These are phyloP conservation scores for Teunomyces cretensis DNA, from an alignment of 805 yeast genomes.

Conservation along the genomic window DNA sequence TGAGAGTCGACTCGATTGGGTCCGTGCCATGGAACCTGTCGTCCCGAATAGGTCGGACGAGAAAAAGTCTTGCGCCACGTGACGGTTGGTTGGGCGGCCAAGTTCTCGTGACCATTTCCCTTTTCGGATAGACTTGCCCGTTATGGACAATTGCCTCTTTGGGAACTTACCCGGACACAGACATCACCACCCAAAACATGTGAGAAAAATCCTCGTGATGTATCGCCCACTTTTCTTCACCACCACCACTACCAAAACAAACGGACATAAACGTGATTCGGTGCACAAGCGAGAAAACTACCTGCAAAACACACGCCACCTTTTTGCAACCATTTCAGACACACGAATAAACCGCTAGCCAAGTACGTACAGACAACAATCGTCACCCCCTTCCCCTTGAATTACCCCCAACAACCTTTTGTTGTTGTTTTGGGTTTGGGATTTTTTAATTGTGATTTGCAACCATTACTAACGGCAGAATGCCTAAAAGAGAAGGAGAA, in stretches of 20 bases:
- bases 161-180: background rate
- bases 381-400: background rate
- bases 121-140: background rate
- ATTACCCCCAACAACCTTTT: background rate
- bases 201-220: conserved; percentile 12
- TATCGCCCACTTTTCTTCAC: conserved; percentile 9
- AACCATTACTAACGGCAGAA: conserved; percentile 11
- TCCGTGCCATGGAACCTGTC: no score
- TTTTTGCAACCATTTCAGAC: conserved; percentile 1
- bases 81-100: no score
- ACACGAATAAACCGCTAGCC: background rate
- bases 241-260: conserved; percentile 2
- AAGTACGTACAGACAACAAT: background rate
- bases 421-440: background rate
- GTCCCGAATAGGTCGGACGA: no score
- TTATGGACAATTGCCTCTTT: background rate
- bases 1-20: no score
- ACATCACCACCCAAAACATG: conserved; percentile 6
- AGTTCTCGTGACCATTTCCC: background rate
- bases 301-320: background rate
- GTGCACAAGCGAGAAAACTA: conserved; percentile 2
- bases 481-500: conserved; percentile 16
- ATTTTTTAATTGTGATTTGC: background rate
- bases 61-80: no score
- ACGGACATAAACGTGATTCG: conserved; percentile 9